phyloP scores from a whole-genome alignment of 2,329 filamentous ascomycete species.

The Tricladium varicosporioides region DNA sequence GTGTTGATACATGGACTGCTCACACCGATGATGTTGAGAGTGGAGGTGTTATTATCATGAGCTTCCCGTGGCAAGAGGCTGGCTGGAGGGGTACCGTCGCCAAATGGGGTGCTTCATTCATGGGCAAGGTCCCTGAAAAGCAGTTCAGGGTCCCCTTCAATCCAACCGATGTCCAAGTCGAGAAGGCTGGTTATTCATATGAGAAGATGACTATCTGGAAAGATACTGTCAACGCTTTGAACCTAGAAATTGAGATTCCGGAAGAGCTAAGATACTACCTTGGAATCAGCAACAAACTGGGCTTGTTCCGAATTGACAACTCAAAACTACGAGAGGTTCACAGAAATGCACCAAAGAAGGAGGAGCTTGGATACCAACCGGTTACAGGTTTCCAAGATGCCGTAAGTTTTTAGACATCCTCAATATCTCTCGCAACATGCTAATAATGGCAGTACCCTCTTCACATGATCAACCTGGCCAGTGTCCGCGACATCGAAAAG shows the following conservation, averaged over 20 bases:
- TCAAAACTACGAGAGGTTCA: constrained; percentile 55
- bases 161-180: constrained; percentile 56
- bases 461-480: constrained; percentile 64
- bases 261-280: constrained; percentile 63
- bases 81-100: constrained; percentile 49
- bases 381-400: constrained; percentile 68
- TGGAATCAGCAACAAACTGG: constrained; percentile 63
- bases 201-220: constrained; percentile 66
- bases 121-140: constrained; percentile 53
- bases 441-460: constrained; percentile 60
- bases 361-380: constrained; percentile 61
- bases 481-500: constrained; percentile 58
- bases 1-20: constrained; percentile 48
- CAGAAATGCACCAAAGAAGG: constrained; percentile 56
- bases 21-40: constrained; percentile 48
- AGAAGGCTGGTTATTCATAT: constrained; percentile 55
- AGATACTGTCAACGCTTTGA: constrained; percentile 53
- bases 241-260: constrained; percentile 58
- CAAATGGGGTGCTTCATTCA: constrained; percentile 49
- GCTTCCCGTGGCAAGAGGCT: constrained; percentile 59
- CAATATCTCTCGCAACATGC: background rate
- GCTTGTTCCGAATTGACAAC: constrained; percentile 67
- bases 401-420: constrained; percentile 43
- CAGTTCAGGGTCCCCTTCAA: constrained; percentile 67
- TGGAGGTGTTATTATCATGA: constrained; percentile 62